Conservation (phyloP, 768 basidiomycete species). For the Mycena chlorophos region DNA sequence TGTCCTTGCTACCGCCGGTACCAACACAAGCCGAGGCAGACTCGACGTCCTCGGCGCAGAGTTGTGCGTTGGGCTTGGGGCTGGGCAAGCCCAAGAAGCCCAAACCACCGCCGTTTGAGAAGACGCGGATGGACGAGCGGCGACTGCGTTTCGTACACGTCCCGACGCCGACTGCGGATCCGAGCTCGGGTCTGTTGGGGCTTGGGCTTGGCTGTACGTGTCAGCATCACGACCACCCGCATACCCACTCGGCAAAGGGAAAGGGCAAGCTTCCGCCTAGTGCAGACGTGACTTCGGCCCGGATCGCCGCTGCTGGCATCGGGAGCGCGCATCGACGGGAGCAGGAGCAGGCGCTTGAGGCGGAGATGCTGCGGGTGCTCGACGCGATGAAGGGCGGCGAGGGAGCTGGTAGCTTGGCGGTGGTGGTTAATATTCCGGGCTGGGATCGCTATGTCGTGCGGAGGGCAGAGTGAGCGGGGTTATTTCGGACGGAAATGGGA, state of each 20-base stretch:
- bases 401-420: neutral
- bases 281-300: too few species aligned
- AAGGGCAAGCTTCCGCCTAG: slow-evolving; percentile 32
- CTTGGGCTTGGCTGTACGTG: neutral
- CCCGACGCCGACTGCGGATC: slow-evolving; percentile 39
- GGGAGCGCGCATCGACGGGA: slow-evolving; percentile 32
- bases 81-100: slow-evolving; percentile 41
- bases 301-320: slow-evolving; percentile 24
- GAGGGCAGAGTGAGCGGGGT: slow-evolving; percentile 30
- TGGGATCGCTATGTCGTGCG: slow-evolving; percentile 68
- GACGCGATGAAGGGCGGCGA: slow-evolving; percentile 17
- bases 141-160: slow-evolving; percentile 54
- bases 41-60: slow-evolving; percentile 9
- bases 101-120: slow-evolving; percentile 55
- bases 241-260: slow-evolving; percentile 7
- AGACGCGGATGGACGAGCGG: slow-evolving; percentile 50
- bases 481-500: neutral
- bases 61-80: slow-evolving; percentile 33
- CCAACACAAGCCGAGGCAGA: slow-evolving; percentile 4
- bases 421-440: slow-evolving; percentile 50
- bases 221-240: slow-evolving; percentile 11
- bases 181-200: slow-evolving; percentile 6
- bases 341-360: slow-evolving; percentile 34
- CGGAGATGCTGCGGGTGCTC: slow-evolving; percentile 34
- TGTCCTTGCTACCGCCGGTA: slow-evolving; percentile 37